Conservation (phyloP, 352 stramenopile genomes). For the Pythium dissimile region DNA sequence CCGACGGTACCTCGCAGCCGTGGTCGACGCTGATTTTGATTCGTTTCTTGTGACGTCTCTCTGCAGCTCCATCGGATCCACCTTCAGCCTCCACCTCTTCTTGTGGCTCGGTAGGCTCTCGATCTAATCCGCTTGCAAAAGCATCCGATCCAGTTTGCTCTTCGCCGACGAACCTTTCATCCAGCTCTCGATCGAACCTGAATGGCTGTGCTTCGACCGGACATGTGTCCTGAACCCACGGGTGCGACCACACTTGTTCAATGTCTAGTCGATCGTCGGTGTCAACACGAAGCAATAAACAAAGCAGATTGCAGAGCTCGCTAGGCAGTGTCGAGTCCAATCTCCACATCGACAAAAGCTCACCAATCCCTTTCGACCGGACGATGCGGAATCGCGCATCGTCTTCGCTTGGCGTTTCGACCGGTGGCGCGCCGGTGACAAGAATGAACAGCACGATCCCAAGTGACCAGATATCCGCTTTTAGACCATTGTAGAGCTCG, state of each 20-base stretch:
- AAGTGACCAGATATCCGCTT: constrained; percentile 63
- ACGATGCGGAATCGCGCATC: constrained; percentile 60
- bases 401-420: constrained; percentile 33
- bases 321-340: constrained; percentile 29
- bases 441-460: constrained; percentile 65
- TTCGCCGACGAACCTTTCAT: not conserved
- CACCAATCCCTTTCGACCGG: constrained; percentile 30
- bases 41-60: constrained; percentile 12
- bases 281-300: constrained; percentile 36
- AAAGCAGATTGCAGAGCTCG: constrained; percentile 35
- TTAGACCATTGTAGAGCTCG: constrained; percentile 40
- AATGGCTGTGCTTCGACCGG: not conserved
- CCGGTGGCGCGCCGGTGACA: constrained; percentile 46
- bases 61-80: not conserved
- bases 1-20: not conserved
- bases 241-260: constrained; percentile 32
- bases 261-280: constrained; percentile 29
- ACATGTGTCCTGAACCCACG: constrained; percentile 29
- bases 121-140: not conserved
- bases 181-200: not conserved
- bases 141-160: not conserved
- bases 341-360: constrained; percentile 36
- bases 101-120: constrained; percentile 20
- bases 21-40: constrained; percentile 24
- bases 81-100: constrained; percentile 20